Conservation (phyloP, 345 rosid species). For the Syzygium aqueum region DNA sequence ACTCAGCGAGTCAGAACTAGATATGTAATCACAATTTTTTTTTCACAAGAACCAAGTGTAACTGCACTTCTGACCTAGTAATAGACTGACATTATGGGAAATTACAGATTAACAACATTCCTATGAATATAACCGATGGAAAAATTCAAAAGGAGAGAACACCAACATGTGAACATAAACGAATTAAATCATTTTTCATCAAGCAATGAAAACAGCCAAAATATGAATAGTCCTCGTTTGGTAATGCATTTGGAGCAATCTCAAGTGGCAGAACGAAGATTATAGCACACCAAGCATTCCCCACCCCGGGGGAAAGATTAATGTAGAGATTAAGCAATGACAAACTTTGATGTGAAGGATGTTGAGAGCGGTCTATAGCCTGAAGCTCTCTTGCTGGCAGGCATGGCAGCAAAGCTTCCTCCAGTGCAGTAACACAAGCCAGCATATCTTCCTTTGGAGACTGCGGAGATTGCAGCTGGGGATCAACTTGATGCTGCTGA, state of each 20-base stretch:
- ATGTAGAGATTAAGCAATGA: not conserved
- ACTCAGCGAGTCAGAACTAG: not conserved
- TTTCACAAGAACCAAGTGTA: not conserved
- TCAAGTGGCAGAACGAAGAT: not conserved
- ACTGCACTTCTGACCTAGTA: not conserved
- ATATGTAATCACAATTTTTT: not conserved
- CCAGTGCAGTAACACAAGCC: conserved; percentile 68
- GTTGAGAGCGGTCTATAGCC: conserved; percentile 93
- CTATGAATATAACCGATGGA: not conserved
- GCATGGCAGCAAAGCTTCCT: conserved; percentile 88
- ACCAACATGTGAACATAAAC: not conserved
- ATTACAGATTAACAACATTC: not conserved
- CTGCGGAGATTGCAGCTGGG: conserved; percentile 23
- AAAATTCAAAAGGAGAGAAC: not conserved
- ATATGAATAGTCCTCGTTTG: not conserved
- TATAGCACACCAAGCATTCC: not conserved
- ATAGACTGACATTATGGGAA: not conserved
- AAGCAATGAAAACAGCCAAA: not conserved
- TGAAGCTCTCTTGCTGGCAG: conserved; percentile 98
- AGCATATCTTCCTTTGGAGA: conserved; percentile 54
- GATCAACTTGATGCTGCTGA: conserved; percentile 20
- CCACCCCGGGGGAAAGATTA: not conserved
- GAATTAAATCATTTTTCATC: not conserved
- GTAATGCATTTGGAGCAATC: not conserved
- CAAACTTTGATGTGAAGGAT: conserved; percentile 94